Evolutionary conservation across 208 protist genomes (phyloP).

Genomic region (Acanthamoeba triangularis): DNA sequence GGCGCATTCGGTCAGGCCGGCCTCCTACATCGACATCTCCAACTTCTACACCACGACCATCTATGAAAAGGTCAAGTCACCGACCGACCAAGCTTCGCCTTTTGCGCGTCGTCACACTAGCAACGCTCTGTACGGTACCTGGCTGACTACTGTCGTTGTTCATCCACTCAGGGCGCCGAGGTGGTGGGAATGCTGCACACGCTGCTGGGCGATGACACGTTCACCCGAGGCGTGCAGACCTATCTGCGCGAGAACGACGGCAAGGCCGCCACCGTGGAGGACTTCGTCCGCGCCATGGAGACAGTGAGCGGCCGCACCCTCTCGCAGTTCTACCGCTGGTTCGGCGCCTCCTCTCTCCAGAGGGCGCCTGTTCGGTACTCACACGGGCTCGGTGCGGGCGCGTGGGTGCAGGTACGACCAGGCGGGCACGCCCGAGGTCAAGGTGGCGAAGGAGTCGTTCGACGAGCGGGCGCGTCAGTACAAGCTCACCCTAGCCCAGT

Average conservation of each 20-base stretch:
- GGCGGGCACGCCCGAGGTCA: constrained; percentile 56
- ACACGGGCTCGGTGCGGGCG: neutral
- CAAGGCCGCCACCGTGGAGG: constrained; percentile 68
- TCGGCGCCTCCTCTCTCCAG: neutral
- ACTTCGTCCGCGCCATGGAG: constrained; percentile 79
- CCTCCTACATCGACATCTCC: constrained; percentile 86
- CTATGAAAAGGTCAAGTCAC: constrained; percentile 86
- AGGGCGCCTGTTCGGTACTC: neutral
- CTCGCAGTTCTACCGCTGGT: constrained; percentile 76
- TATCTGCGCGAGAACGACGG: constrained; percentile 72
- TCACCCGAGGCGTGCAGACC: constrained; percentile 53
- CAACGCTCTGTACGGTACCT: too few relatives aligned
- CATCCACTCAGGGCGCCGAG: constrained; percentile 78
- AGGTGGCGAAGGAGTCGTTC: neutral
- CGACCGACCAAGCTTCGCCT: too few relatives aligned
- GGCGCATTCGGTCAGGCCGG: constrained; percentile 86
- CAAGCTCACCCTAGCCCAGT: neutral
- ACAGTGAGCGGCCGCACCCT: constrained; percentile 47
- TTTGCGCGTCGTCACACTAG: too few relatives aligned
- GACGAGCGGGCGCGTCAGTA: neutral
- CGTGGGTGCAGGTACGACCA: constrained; percentile 23
- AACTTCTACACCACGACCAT: constrained; percentile 90
- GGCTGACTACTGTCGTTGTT: neutral
- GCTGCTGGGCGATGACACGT: constrained; percentile 73
- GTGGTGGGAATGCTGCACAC: constrained; percentile 86